Conservation (phyloP, 75 land plant genomes). For the Ceratopteris richardii region DNA sequence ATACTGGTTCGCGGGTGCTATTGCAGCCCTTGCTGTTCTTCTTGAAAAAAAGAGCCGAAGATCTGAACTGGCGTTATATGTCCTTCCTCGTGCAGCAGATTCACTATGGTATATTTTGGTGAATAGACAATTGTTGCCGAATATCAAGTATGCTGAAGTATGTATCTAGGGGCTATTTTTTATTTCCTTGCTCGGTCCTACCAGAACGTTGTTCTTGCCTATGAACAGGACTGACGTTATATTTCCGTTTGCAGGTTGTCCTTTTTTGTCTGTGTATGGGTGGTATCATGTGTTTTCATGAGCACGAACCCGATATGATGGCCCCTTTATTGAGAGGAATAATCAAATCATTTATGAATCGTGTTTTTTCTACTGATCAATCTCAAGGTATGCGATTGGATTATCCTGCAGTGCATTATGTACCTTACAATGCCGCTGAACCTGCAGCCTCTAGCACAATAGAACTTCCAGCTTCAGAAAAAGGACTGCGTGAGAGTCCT, state of each 20-base stretch:
- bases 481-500: background rate
- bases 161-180: no score
- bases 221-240: no score
- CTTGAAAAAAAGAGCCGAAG: no score
- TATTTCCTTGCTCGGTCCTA: no score
- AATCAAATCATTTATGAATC: slow-evolving; percentile 56
- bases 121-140: slow-evolving; percentile 74
- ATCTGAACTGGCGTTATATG: no score
- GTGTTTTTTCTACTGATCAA: background rate
- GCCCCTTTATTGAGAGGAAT: slow-evolving; percentile 83
- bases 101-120: slow-evolving; percentile 90
- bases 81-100: no score
- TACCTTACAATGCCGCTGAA: no score
- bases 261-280: slow-evolving; percentile 87
- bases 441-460: no score
- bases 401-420: no score
- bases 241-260: slow-evolving; percentile 78
- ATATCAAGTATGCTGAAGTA: slow-evolving; percentile 88
- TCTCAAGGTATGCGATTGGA: background rate
- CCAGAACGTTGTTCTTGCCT: no score
- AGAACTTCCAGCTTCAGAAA: background rate
- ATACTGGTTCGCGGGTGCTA: no score
- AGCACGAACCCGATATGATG: slow-evolving; percentile 95
- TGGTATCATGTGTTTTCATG: slow-evolving; percentile 86
- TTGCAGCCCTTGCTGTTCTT: no score